Evolutionary conservation across 1,284 basidiomycete species (phyloP).

Genomic region (Gomphus sp.): DNA sequence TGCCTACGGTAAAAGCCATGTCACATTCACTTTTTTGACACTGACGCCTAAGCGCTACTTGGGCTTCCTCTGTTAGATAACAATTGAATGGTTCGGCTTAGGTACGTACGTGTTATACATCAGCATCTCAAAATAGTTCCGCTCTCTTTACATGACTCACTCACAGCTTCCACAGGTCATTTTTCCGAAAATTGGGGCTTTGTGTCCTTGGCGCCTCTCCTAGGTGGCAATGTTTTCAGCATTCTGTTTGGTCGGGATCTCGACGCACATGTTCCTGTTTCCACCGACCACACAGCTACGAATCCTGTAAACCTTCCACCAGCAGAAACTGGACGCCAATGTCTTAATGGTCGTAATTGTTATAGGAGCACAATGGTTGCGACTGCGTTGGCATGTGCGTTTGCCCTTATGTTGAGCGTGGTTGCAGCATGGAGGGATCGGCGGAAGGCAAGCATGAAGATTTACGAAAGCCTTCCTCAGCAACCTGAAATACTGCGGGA

Average conservation of each 20-base stretch:
- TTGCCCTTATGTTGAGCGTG: conserved; percentile 1
- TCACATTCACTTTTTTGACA: neutral
- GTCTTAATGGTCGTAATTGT: conserved; percentile 5
- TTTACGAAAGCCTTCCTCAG: neutral
- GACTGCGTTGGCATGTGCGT: conserved; percentile 1
- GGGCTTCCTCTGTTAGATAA: conserved; percentile 2
- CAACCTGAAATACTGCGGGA: neutral
- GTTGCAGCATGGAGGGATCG: conserved; percentile 10
- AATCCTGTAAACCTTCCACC: neutral
- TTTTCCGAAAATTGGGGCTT: conserved; percentile 86
- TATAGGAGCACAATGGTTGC: neutral
- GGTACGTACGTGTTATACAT: neutral
- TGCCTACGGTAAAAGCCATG: conserved; percentile 7
- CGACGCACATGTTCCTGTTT: conserved; percentile 51
- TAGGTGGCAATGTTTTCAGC: conserved; percentile 82
- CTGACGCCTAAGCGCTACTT: too few species aligned
- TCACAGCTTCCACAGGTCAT: conserved; percentile 34
- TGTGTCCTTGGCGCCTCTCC: conserved; percentile 63
- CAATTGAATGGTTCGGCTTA: conserved; percentile 9
- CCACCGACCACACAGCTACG: neutral
- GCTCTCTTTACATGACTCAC: too few species aligned
- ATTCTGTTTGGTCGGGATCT: conserved; percentile 74
- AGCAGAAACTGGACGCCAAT: neutral
- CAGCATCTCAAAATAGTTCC: too few species aligned
- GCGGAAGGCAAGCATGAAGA: neutral